Evolutionary conservation across 2,329 filamentous ascomycete species (phyloP), one percentile per base, ranked within the genome.

Genomic region (Microsporum canis): DNA sequence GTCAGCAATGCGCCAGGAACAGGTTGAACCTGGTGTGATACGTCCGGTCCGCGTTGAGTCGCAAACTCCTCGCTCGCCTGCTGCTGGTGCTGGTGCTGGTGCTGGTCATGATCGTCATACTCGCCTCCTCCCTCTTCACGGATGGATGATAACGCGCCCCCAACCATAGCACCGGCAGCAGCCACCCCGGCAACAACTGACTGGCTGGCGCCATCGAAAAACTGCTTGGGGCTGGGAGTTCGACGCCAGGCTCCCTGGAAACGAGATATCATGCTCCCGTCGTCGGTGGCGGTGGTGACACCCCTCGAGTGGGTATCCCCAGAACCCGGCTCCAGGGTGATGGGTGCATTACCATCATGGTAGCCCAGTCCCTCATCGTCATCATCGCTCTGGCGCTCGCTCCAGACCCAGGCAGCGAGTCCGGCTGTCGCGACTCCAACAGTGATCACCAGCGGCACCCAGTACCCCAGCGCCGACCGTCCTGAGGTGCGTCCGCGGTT

Each of bases 351-450:
- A 58, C 60, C 64, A 53, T 69, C 66, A 58, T 69, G 65, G 51
- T 79, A 78, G 68, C 78, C 76, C 60, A 78, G 77, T 59, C 85
- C 80, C 61, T 83, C 81, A 59, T 85, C 82, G 33, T 91, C 86
- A 59, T 89, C 86, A 62, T 86, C 83, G 66, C 88, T 86, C 69
- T 82, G 84, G 69, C 89, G 87, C 76, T 95, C 91, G 73, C 88
- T 95, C 91, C 91, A 96, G 63, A 91, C 84, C 92, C 92, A 97
- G 61, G 90, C 90, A 59, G 87, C 91, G 56, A 95, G 77, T 38
- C 91, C 91, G 60, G 88, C 86, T 27, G 91, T 90, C 63, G 92
- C 92, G 67, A 95, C 84, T 55, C 90, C 91, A 62, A 95, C 85
- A 57, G 91, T 96, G 65, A 96, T 76, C 66, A 86, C 87, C 61